Evolutionary conservation across 2,329 filamentous ascomycete species (phyloP).

Genomic region (Penicillium palitans): DNA sequence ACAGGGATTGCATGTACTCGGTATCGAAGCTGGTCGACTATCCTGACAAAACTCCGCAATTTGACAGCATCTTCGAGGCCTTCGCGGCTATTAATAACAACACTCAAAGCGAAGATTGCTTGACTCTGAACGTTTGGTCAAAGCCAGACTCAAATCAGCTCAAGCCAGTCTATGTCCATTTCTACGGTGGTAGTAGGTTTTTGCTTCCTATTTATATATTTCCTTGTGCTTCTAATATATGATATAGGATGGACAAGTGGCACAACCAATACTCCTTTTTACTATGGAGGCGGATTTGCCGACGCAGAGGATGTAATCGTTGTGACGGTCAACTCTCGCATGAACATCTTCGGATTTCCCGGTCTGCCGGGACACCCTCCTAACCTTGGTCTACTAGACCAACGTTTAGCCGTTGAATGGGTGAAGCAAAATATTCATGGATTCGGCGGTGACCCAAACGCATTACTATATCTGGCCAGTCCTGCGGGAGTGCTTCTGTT

Average conservation of each 20-base stretch:
- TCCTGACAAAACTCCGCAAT: conserved; percentile 23
- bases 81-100: conserved; percentile 24
- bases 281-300: conserved; percentile 38
- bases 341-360: conserved; percentile 46
- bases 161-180: conserved; percentile 43
- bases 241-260: conserved; percentile 36
- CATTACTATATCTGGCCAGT: conserved; percentile 53
- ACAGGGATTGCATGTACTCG: conserved; percentile 10
- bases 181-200: conserved; percentile 38
- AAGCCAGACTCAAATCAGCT: conserved; percentile 17
- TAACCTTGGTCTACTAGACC: conserved; percentile 57
- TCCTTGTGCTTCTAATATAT: background rate
- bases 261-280: conserved; percentile 38
- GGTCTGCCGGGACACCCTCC: conserved; percentile 28
- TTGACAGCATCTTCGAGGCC: conserved; percentile 21
- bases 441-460: conserved; percentile 53
- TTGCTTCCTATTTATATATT: background rate
- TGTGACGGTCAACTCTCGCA: conserved; percentile 44
- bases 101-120: conserved; percentile 37
- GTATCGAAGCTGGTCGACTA: conserved; percentile 13
- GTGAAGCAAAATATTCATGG: conserved; percentile 50
- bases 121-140: conserved; percentile 38
- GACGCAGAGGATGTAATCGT: conserved; percentile 42
- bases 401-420: conserved; percentile 56
- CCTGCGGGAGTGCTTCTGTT: conserved; percentile 39